A percentile compares a stretch with the other conserved stretches of the same genome.
These are phyloP conservation scores for Panaeolus papilionaceus DNA, from an alignment of 768 basidiomycete genomes.

Conservation along the genomic window DNA sequence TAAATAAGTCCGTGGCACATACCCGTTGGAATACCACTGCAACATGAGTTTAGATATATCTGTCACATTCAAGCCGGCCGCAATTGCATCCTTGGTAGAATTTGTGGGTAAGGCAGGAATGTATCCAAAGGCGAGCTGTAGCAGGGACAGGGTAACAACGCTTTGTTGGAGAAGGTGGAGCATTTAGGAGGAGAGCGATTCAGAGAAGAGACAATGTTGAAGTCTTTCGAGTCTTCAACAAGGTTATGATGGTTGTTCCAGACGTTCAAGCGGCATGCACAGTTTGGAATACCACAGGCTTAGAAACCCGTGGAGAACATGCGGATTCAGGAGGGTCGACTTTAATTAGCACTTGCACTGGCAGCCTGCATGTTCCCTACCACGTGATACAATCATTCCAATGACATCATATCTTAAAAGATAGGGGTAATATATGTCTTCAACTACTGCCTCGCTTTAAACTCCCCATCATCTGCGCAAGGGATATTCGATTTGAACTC, in stretches of 20 bases:
- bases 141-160: slow-evolving; percentile 18
- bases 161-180: not conserved
- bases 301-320: slow-evolving; percentile 14
- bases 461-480: slow-evolving; percentile 48
- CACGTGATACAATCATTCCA: slow-evolving; percentile 14
- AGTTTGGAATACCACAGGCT: not conserved
- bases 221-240: not conserved
- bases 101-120: slow-evolving; percentile 80
- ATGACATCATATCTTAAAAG: slow-evolving; percentile 3
- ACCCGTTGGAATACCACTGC: slow-evolving; percentile 66
- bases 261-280: not conserved
- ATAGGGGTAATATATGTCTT: slow-evolving; percentile 15
- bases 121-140: slow-evolving; percentile 47
- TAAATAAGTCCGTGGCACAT: slow-evolving; percentile 25
- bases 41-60: slow-evolving; percentile 64
- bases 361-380: slow-evolving; percentile 4
- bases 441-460: slow-evolving; percentile 44
- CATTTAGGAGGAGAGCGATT: not conserved
- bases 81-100: slow-evolving; percentile 51
- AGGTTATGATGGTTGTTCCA: not conserved
- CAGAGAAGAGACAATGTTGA: not conserved
- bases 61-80: slow-evolving; percentile 54
- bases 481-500: slow-evolving; percentile 67
- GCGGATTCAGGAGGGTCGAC: not conserved
- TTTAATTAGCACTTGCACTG: slow-evolving; percentile 1